Evolutionary conservation across 805 yeast genomes (phyloP), one percentile per base, ranked within the genome.

Genomic region (Pichia californica): DNA sequence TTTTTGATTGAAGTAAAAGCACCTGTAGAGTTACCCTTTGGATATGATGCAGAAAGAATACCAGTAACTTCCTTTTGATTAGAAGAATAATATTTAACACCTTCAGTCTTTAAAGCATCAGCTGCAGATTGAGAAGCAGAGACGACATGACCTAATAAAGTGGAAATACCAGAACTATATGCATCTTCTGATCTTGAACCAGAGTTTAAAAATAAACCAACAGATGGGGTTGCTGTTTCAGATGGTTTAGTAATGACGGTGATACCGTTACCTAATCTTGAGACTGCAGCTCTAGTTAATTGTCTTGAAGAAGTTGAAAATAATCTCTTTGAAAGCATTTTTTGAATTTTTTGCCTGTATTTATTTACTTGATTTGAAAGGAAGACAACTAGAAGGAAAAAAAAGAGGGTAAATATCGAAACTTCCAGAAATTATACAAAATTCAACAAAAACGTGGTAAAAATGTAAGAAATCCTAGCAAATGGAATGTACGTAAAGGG

Each of bases 131-230:
- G 56, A 26, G 68, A 55, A 10, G 61, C 53, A 31, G 64, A 60
- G 58, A 83, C 68, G 20, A 74, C 63, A 47, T 72, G 66, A 61
- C 82, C 68, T 52, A 79, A 70, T 54, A 85, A 67, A 50, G 82
- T 76, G 43, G 91, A 76, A 41, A 81, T 78, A 76, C 95, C 95
- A 55, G 85, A 84, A 70, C 80, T 82, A 76, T 79, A 83, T 35
- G 86, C 72, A 66, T 81, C 83, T 66, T 85, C 95, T 42, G 83
- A 65, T 62, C 88, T 71, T 39, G 91, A 79, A 63, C 95, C 95
- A 40, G 88, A 84, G 53, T 82, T 83, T 60, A 73, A 69, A 63
- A 73, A 84, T 46, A 82, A 65, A 64, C 93, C 91, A 53, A 82
- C 71, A 30, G 87, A 71, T 38, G 86, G 70, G 4, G 39, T 36